Percentiles rank a stretch among this genome's conserved stretches.
These are phyloP conservation scores for Spongispora temasekensis DNA, from an alignment of 1,284 basidiomycete genomes.

Conservation along the genomic window DNA sequence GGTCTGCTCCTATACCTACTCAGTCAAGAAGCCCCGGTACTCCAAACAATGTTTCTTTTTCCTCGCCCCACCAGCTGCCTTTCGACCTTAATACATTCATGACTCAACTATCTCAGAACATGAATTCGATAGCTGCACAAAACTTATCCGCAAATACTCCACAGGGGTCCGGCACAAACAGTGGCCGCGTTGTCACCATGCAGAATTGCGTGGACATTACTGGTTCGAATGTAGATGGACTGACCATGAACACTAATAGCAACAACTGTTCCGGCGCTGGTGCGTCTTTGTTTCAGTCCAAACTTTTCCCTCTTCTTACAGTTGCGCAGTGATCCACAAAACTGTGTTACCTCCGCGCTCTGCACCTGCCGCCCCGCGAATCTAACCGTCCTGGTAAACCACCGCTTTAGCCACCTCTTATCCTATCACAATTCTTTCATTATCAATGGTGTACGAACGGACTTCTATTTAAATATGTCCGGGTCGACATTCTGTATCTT, in stretches of 20 bases:
- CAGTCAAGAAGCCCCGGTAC: not conserved
- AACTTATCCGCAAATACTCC: not conserved
- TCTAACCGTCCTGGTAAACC: no score
- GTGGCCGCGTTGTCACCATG: not conserved
- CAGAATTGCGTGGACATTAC: slow-evolving; percentile 11
- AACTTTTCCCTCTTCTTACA: no score
- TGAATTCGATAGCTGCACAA: not conserved
- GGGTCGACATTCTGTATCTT: no score
- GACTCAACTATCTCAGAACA: not conserved
- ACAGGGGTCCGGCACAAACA: not conserved
- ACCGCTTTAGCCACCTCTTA: no score
- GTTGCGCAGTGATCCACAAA: slow-evolving; percentile 12
- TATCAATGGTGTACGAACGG: no score
- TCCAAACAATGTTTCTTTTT: not conserved
- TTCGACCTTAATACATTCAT: not conserved
- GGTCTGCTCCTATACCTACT: slow-evolving; percentile 13
- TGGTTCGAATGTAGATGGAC: slow-evolving; percentile 5
- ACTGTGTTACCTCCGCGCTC: not conserved
- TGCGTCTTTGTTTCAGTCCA: slow-evolving; percentile 11
- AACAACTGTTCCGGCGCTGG: slow-evolving; percentile 12
- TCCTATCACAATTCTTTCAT: no score
- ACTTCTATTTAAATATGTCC: no score
- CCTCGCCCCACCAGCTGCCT: not conserved
- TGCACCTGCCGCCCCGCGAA: not conserved
- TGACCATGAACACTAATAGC: slow-evolving; percentile 17